These are phyloP conservation scores for Coemansia sp. DNA, from an alignment of 371 early-diverging fungal genomes.

Conservation along the genomic window DNA sequence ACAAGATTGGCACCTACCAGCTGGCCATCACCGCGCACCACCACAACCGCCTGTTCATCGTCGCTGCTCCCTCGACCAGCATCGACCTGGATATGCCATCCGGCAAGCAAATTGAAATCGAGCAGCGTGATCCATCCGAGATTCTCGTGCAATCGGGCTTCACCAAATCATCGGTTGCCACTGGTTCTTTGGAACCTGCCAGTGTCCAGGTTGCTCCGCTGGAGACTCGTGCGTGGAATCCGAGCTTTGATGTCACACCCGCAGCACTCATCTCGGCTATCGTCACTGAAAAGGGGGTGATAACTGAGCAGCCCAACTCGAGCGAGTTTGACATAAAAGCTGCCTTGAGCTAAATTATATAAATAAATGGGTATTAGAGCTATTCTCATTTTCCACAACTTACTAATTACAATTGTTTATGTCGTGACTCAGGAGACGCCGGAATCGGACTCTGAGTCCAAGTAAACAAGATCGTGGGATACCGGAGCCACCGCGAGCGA, in stretches of 20 bases:
- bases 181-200: conserved; percentile 14
- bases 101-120: conserved; percentile 84
- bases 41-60: conserved; percentile 87
- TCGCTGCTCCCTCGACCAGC: conserved; percentile 92
- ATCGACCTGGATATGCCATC: conserved; percentile 72
- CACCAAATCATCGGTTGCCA: conserved; percentile 40
- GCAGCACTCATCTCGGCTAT: conserved; percentile 83
- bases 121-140: conserved; percentile 79
- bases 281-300: conserved; percentile 89
- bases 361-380: neutral
- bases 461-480: too few relatives aligned
- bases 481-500: too few relatives aligned
- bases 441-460: too few relatives aligned
- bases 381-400: too few relatives aligned
- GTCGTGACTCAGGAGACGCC: too few relatives aligned
- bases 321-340: conserved; percentile 63
- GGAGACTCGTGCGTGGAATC: conserved; percentile 93
- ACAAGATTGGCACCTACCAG: conserved; percentile 98
- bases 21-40: conserved; percentile 85
- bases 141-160: conserved; percentile 72
- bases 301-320: conserved; percentile 61
- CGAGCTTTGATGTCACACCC: conserved; percentile 95
- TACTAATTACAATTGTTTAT: too few relatives aligned
- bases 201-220: conserved; percentile 81
- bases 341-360: too few relatives aligned